Conservation (phyloP, 208 protist genomes). For the Blastocrithidia nonstop region DNA sequence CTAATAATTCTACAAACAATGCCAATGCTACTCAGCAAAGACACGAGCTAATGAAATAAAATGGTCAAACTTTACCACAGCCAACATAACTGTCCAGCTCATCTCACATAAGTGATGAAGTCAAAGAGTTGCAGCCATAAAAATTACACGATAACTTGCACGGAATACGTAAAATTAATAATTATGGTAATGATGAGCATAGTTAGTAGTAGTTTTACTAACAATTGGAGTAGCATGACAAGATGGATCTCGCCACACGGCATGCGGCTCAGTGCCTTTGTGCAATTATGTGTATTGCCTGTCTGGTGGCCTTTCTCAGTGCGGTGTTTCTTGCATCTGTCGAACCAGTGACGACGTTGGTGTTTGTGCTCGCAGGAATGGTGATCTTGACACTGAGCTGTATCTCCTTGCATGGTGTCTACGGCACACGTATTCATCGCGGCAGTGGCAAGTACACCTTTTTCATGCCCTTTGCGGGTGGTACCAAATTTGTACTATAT, state of each 20-base stretch:
- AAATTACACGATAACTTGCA: too few relatives aligned
- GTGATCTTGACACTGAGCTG: conserved; percentile 33
- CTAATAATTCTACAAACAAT: too few relatives aligned
- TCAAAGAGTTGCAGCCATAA: too few relatives aligned
- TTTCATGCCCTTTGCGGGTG: conserved; percentile 73
- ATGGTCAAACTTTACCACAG: too few relatives aligned
- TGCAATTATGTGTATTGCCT: conserved; percentile 19
- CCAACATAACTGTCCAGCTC: too few relatives aligned
- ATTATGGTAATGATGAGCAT: neutral
- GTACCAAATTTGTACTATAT: conserved; percentile 29
- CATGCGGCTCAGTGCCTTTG: conserved; percentile 34
- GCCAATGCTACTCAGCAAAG: too few relatives aligned
- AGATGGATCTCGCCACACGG: neutral
- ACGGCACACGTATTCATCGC: conserved; percentile 34
- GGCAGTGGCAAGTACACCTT: conserved; percentile 16
- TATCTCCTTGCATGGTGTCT: conserved; percentile 42
- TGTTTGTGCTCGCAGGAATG: conserved; percentile 33
- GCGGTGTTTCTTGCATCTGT: conserved; percentile 21
- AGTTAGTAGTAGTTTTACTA: neutral
- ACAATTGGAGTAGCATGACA: neutral
- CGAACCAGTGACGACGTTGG: conserved; percentile 32
- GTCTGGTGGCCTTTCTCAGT: conserved; percentile 18
- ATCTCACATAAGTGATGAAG: too few relatives aligned
- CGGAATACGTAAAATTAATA: too few relatives aligned
- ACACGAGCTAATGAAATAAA: too few relatives aligned